Base-by-base conservation (phyloP, 331 rosid species). In the Arachis monticola region DNA sequence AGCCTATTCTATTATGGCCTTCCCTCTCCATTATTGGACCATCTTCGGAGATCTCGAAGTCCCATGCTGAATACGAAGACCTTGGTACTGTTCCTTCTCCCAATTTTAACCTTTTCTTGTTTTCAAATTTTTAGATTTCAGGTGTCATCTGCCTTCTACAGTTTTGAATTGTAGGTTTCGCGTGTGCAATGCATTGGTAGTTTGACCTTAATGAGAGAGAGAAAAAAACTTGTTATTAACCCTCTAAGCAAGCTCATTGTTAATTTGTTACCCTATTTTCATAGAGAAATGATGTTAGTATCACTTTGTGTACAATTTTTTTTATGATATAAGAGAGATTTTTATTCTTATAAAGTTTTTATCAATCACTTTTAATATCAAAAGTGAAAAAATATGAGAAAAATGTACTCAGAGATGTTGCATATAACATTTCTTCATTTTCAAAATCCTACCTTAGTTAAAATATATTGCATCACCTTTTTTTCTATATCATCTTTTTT, bases 1-100 rank as follows among this genome's bases (percentile, higher is more conserved):
- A 7, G 53, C 60, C 53, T 86, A 59, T 88, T 90, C 78, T 67
- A 82, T 60, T 91, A 91, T 52, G 88, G 97, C 73, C 87, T 94
- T 70, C 96, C 97, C 70, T 79, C 88, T 27, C 95, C 87, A 27
- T 86, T 94, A 52, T 69, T 94, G 92, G 87, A 94, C 75, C 72
- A 75, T 76, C 83, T 91, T 63, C 85, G 95, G 71, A 88, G 83
- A 72, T 83, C 83, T 78, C 74, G 60, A 41, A 70, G 46, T 64
- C 79, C 96, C 53, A 35, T 13, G 85, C 74, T 70, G 55, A 83
- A 40, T 55, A 60, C 83, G 12, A 86, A 86, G 77, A 72, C 82
- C 61, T 72, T 70, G 31, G 99, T 94, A 91, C 79, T 62, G 60
- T 72, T 79, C 79, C 69, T 67, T 59, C 13, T 64, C 72, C 55